phyloP scores from a whole-genome alignment of 225 moss, liverwort and hornwort genomes.

The Neckera pumila region DNA sequence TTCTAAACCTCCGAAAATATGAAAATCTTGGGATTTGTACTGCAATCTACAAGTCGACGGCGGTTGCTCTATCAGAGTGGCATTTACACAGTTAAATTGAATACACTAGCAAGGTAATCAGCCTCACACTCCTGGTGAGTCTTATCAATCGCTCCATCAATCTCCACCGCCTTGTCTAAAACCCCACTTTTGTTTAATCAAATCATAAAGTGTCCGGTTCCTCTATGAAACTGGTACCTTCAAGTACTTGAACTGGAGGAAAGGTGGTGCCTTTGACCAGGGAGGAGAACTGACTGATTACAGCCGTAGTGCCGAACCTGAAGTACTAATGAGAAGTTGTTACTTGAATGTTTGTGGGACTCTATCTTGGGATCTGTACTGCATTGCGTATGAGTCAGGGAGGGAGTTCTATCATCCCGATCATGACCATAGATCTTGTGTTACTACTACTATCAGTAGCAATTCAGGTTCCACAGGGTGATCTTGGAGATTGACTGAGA shows the following conservation, averaged over 20 bases:
- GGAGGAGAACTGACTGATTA: constrained; percentile 26
- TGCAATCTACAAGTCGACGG: constrained; percentile 30
- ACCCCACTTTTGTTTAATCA: not conserved
- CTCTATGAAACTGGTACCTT: not conserved
- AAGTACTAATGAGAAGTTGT: not conserved
- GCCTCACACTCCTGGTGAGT: constrained; percentile 19
- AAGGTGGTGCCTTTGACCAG: not conserved
- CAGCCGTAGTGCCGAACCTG: constrained; percentile 26
- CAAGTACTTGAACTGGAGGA: not conserved
- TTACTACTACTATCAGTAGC: not conserved
- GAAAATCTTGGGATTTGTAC: constrained; percentile 33
- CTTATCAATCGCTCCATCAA: not conserved
- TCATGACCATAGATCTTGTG: constrained; percentile 1
- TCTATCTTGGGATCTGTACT: constrained; percentile 53
- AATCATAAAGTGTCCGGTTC: not conserved
- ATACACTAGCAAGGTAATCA: constrained; percentile 42
- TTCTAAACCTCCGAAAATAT: not conserved
- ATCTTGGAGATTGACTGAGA: not conserved
- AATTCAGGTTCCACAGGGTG: not conserved
- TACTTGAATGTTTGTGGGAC: constrained; percentile 35
- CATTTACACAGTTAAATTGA: constrained; percentile 8
- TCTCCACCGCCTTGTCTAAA: not conserved
- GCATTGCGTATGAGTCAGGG: constrained; percentile 15
- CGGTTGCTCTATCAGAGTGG: not conserved
- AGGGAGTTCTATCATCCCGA: constrained; percentile 7